Base-by-base conservation (phyloP, 139 green algal species). In the Axilococcus clingmanii region DNA sequence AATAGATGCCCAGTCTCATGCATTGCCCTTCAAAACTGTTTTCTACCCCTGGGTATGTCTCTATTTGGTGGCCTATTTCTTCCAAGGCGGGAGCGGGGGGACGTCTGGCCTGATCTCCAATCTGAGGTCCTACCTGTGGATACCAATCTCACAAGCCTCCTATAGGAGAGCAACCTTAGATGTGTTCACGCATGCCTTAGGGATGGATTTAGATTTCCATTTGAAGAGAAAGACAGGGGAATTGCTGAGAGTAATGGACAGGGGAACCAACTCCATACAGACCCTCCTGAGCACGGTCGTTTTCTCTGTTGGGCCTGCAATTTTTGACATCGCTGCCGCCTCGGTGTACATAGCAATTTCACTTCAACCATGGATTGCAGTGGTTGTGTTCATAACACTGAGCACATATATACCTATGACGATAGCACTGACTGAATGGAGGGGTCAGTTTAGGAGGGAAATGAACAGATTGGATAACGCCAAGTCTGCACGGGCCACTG, bases 351-450 rank as follows among this genome's bases (percentile, higher is more conserved):
- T 95, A 22, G 79, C 78, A 3, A 59, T 71, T 19, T 60, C 59
- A 0, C 60, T 93, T 63, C 53, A 88, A 53, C 66, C 76, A 34
- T 85, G 69, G 48, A 80, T 93, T 24, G 82, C 77, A 14, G 53
- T 88, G 35, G 84, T 94, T 14, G 74, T 89, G 4, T 85, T 91
- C 40, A 27, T 86, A 16, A 89, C 82, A 0, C 73, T 95, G 4
- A 63, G 62, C 43, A 72, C 47, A 25, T 95, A 95, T 75, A 84
- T 95, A n/a, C 83, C 84, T 1, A 59, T 95, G 19, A 95, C 87
- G 35, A 75, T 94, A 44, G 56, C 74, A 20, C 60, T 92, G 43
- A 92, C 86, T 6, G 82, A 93, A 69, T 91, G 77, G 73, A 61
- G 84, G 3, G 78, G 73, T 48, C 71, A 76, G 23, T 79, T 88